Conservation (phyloP, 2,329 filamentous ascomycete species). For the Trichoderma simmonsii region DNA sequence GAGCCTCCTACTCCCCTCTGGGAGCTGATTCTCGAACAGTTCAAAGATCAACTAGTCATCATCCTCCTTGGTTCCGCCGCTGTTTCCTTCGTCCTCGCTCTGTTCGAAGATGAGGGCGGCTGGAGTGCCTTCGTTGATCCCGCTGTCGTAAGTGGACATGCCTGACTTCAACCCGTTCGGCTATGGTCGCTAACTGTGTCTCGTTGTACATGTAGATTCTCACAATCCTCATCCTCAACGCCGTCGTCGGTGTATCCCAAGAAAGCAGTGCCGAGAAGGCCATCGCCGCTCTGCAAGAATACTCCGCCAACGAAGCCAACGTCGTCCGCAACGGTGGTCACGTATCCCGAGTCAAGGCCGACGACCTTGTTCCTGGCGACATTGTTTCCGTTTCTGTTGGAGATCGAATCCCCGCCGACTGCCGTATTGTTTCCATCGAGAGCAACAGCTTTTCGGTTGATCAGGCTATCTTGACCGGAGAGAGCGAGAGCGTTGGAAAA, state of each 20-base stretch:
- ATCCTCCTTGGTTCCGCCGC: conserved; percentile 91
- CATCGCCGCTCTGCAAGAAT: conserved; percentile 96
- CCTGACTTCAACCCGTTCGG: neutral
- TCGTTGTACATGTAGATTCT: conserved; percentile 64
- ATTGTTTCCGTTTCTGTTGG: conserved; percentile 85
- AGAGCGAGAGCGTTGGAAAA: conserved; percentile 96
- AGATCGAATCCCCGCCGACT: conserved; percentile 92
- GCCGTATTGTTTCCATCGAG: conserved; percentile 81
- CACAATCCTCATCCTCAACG: conserved; percentile 94
- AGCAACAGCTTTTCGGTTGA: conserved; percentile 98
- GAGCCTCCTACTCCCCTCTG: conserved; percentile 94
- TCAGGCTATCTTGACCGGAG: conserved; percentile 94
- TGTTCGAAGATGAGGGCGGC: conserved; percentile 89
- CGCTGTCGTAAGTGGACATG: conserved; percentile 65
- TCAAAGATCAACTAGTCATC: conserved; percentile 97
- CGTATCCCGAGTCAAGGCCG: conserved; percentile 83
- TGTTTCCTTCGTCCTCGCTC: conserved; percentile 86
- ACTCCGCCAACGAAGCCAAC: conserved; percentile 96
- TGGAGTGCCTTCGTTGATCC: conserved; percentile 98
- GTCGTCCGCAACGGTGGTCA: conserved; percentile 78
- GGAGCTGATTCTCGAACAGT: conserved; percentile 96
- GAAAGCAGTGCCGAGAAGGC: conserved; percentile 98
- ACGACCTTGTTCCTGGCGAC: conserved; percentile 93
- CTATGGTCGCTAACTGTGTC: neutral
- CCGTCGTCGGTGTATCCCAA: conserved; percentile 95